These are phyloP conservation scores for Citrus australasica DNA, from an alignment of 345 rosid species.

Conservation along the genomic window DNA sequence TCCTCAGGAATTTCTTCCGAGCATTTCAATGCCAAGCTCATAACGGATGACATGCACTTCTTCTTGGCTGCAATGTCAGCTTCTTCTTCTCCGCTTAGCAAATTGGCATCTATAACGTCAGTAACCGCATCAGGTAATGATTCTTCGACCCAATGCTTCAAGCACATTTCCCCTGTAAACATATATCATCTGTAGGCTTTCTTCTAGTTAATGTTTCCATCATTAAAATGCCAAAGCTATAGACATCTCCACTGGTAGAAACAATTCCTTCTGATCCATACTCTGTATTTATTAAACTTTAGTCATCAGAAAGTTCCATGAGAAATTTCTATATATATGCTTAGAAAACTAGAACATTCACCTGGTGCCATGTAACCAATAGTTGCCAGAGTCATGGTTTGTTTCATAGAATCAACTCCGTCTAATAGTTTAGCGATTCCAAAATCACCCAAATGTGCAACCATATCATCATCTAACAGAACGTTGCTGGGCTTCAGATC, in stretches of 20 bases:
- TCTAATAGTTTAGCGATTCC: background rate
- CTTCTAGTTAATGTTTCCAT: slow-evolving; percentile 17
- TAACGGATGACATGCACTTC: background rate
- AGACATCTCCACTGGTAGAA: slow-evolving; percentile 11
- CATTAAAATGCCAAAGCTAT: slow-evolving; percentile 14
- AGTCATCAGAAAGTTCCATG: background rate
- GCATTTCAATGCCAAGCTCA: slow-evolving; percentile 4
- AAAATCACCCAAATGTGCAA: background rate
- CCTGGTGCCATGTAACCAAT: background rate
- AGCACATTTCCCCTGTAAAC: slow-evolving; percentile 4
- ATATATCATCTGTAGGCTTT: slow-evolving; percentile 12
- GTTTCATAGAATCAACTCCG: background rate
- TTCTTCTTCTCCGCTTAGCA: background rate
- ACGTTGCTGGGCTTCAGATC: background rate
- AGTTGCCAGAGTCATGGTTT: background rate
- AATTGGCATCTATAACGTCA: background rate
- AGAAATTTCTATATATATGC: background rate
- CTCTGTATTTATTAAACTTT: background rate
- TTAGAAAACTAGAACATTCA: background rate
- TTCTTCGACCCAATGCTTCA: slow-evolving; percentile 10
- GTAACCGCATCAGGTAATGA: background rate
- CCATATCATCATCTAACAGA: background rate
- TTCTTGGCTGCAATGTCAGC: background rate
- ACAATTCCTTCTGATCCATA: slow-evolving; percentile 16
- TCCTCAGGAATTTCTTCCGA: background rate